Evolutionary conservation across 345 rosid genomes (phyloP), one percentile per base, ranked within the genome.

Genomic region (Heritiera fomes): DNA sequence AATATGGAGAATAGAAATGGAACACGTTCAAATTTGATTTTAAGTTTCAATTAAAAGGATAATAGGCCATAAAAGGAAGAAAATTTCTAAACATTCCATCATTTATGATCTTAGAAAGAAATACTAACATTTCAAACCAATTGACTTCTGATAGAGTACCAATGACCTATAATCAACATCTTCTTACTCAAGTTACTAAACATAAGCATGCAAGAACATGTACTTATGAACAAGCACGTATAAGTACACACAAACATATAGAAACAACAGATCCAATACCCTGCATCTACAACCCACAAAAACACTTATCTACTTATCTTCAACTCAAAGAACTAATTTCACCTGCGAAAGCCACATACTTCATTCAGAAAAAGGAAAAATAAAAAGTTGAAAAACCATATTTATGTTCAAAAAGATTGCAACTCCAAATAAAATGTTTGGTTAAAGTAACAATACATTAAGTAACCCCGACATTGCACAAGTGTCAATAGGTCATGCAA

Each of bases 381-480:
- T 8, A 15, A 78, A n/a, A 8, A 41, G 49, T 28, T 20, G 34
- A 47, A 71, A 14, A 71, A 52, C 62, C 47, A 56, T 40, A 80
- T 47, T 23, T 38, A 55, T 4, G 28, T 34, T 63, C 64, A 63
- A 55, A 68, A 43, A 65, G 73, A 10, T 52, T 23, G 45, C 46
- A 76, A 86, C 74, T 72, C 76, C 8, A 15, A 81, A 43, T 9
- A 56, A 68, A 82, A 2, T 14, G 13, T 23, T 70, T 15, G 62
- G 81, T 78, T 73, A 18, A 56, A 45, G 71, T 32, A 80, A 47
- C 75, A 66, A 67, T 93, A 95, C 99, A 92, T 95, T 94, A 80
- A 92, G 93, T 86, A 93, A 86, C 79, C 96, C 94, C 80, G 99
- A 95, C 99, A 95, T 95, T 85, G 91, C 85, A 87, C 65, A 69